Percentiles rank a stretch among this genome's conserved stretches.
These are phyloP conservation scores for Thalassiosira profunda DNA, from an alignment of 108 stramenopile species.

Conservation along the genomic window DNA sequence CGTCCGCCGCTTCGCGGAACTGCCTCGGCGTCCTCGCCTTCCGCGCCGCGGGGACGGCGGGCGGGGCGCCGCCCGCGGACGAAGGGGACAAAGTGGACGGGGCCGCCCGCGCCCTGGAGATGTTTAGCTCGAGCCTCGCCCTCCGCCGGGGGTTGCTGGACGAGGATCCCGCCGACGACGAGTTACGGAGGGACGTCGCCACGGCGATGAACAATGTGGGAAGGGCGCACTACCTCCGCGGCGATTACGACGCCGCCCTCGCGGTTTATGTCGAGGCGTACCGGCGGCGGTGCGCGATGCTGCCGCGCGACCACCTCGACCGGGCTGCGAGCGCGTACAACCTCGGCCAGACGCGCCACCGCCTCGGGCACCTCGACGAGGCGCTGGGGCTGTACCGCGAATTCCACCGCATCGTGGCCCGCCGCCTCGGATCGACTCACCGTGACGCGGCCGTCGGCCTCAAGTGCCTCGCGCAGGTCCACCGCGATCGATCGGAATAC, in stretches of 20 bases:
- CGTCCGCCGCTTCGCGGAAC: slow-evolving; percentile 25
- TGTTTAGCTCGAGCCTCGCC: slow-evolving; percentile 43
- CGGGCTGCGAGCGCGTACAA: slow-evolving; percentile 78
- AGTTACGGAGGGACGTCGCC: slow-evolving; percentile 15
- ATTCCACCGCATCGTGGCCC: slow-evolving; percentile 53
- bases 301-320: slow-evolving; percentile 52
- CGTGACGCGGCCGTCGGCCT: slow-evolving; percentile 62
- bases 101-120: slow-evolving; percentile 32
- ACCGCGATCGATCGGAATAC: slow-evolving; percentile 49
- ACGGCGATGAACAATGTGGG: slow-evolving; percentile 79
- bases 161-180: neutral
- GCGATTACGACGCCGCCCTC: slow-evolving; percentile 59
- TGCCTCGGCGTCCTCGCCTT: slow-evolving; percentile 54
- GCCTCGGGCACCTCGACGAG: slow-evolving; percentile 45
- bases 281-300: slow-evolving; percentile 41
- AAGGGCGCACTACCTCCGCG: slow-evolving; percentile 56
- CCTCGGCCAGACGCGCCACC: slow-evolving; percentile 71
- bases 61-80: too few species aligned
- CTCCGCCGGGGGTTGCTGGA: slow-evolving; percentile 31
- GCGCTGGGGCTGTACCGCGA: slow-evolving; percentile 57
- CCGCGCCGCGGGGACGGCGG: slow-evolving; percentile 37
- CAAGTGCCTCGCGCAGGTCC: slow-evolving; percentile 73
- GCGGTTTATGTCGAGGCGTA: slow-evolving; percentile 52
- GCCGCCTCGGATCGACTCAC: slow-evolving; percentile 41
- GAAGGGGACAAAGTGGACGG: slow-evolving; percentile 16